Evolutionary conservation across 805 yeast species (phyloP).

Genomic region (Nakazawaea ernobii): DNA sequence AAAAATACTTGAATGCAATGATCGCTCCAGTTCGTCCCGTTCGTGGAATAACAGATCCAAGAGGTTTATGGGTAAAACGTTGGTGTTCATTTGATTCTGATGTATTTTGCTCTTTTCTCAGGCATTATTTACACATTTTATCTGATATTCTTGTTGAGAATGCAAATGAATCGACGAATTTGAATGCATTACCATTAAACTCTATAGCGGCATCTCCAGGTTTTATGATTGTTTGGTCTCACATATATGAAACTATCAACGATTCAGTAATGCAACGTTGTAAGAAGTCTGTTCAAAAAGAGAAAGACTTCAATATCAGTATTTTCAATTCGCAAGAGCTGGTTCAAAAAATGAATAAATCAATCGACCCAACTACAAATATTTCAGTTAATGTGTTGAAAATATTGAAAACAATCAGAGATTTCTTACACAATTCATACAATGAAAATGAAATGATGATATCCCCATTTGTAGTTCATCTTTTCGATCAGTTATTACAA

Average conservation of each 20-base stretch:
- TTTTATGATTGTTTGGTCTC: slow-evolving; percentile 36
- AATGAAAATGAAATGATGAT: slow-evolving; percentile 21
- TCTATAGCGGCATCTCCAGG: slow-evolving; percentile 35
- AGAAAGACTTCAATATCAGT: slow-evolving; percentile 8
- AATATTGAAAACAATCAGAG: slow-evolving; percentile 29
- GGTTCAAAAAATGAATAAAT: neutral
- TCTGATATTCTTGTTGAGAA: slow-evolving; percentile 17
- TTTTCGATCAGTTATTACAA: slow-evolving; percentile 30
- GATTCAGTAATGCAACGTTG: slow-evolving; percentile 8
- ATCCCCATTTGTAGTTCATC: slow-evolving; percentile 14
- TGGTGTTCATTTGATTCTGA: slow-evolving; percentile 57
- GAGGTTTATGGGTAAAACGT: slow-evolving; percentile 56
- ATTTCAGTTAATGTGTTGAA: slow-evolving; percentile 21
- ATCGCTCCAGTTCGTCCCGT: slow-evolving; percentile 31
- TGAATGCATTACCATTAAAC: slow-evolving; percentile 3
- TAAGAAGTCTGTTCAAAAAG: neutral
- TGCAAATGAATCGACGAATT: neutral
- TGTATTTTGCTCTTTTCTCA: slow-evolving; percentile 53
- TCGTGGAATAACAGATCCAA: slow-evolving; percentile 48
- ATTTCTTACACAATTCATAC: slow-evolving; percentile 25
- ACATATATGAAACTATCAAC: slow-evolving; percentile 36
- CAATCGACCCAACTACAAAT: slow-evolving; percentile 8
- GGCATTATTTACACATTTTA: slow-evolving; percentile 43
- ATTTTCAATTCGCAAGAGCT: neutral
- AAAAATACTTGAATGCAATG: slow-evolving; percentile 28